Evolutionary conservation across 2,329 filamentous ascomycete species (phyloP).

Genomic region (Calonectria hawksworthii): DNA sequence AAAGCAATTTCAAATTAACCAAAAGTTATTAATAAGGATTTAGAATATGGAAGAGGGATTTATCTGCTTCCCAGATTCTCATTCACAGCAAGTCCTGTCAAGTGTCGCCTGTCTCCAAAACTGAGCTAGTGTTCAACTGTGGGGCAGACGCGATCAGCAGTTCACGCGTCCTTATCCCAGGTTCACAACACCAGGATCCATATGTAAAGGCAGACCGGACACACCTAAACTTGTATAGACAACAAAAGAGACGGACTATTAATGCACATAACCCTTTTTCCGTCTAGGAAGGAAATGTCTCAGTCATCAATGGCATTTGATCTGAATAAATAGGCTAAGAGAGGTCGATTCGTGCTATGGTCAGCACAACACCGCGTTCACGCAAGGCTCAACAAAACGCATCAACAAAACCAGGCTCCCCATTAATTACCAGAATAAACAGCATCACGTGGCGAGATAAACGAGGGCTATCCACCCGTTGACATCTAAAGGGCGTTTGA

Average conservation of each 20-base stretch:
- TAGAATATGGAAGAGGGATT: not conserved
- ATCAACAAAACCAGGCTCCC: not conserved
- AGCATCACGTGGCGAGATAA: not conserved
- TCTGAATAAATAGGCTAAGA: not conserved
- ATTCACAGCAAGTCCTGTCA: too few relatives aligned
- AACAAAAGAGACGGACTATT: not conserved
- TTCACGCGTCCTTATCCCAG: not conserved
- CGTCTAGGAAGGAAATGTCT: not conserved
- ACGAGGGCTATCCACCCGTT: not conserved
- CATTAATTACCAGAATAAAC: not conserved
- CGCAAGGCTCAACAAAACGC: not conserved
- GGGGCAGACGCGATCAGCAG: not conserved
- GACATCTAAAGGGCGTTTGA: constrained; percentile 1
- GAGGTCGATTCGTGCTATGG: not conserved
- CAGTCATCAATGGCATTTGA: not conserved
- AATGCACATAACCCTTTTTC: not conserved
- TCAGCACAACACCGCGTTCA: not conserved
- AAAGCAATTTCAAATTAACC: not conserved
- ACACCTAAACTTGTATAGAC: not conserved
- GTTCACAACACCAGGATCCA: not conserved
- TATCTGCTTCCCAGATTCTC: not conserved
- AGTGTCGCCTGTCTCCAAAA: too few relatives aligned
- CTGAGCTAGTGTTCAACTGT: not conserved
- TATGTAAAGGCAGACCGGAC: not conserved
- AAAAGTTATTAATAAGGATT: not conserved